phyloP scores from a whole-genome alignment of 176 grass and related monocot genomes.

The Calamus simplicifolius region DNA sequence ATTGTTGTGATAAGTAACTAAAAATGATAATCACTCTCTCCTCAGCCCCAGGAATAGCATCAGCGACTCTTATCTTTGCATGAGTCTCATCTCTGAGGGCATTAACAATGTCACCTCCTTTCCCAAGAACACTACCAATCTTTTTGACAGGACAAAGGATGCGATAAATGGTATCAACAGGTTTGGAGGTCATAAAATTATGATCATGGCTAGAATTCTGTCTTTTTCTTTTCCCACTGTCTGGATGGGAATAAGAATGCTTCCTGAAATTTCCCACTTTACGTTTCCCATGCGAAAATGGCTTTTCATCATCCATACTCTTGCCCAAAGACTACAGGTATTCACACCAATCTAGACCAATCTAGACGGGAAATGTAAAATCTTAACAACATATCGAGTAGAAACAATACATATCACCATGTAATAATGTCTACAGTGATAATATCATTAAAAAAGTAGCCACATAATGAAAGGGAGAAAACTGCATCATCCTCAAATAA shows the following conservation, averaged over 20 bases:
- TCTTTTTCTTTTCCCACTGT: conserved; percentile 65
- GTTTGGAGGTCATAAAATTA: conserved; percentile 36
- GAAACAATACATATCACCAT: too few relatives aligned
- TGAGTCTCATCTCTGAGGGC: conserved; percentile 76
- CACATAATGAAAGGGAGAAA: too few relatives aligned
- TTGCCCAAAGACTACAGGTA: too few relatives aligned
- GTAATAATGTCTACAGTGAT: too few relatives aligned
- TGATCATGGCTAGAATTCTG: conserved; percentile 43
- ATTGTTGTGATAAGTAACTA: conserved; percentile 44
- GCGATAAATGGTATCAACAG: conserved; percentile 82
- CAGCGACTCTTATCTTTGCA: conserved; percentile 94
- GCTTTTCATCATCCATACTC: too few relatives aligned
- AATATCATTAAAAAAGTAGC: too few relatives aligned
- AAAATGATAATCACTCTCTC: conserved; percentile 91
- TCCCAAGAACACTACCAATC: conserved; percentile 82
- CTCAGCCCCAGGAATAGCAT: conserved; percentile 86
- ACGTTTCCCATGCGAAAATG: neutral
- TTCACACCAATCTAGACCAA: too few relatives aligned
- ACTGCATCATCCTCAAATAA: too few relatives aligned
- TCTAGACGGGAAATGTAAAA: too few relatives aligned
- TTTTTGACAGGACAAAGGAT: conserved; percentile 89
- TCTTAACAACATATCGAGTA: too few relatives aligned
- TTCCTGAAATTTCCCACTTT: conserved; percentile 14
- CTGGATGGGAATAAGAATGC: conserved; percentile 22
- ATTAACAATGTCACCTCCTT: conserved; percentile 84